A percentile compares a stretch with the other conserved stretches of the same genome.
These are phyloP conservation scores for Penicillium lagena DNA, from an alignment of 495 filamentous ascomycete genomes.

Conservation along the genomic window DNA sequence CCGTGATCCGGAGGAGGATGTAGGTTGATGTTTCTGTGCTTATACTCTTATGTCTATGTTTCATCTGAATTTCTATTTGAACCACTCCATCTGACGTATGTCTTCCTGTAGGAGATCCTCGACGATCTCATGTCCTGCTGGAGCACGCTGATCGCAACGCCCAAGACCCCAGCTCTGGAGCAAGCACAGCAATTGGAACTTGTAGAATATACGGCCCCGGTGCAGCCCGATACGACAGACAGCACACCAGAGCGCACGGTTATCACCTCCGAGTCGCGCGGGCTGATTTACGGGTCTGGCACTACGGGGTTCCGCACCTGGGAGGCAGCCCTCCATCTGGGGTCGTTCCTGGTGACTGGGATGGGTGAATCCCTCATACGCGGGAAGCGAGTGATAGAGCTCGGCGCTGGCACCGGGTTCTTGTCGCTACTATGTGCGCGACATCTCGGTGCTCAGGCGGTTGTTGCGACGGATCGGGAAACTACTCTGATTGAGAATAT, in stretches of 20 bases:
- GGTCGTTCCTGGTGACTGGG: slow-evolving; percentile 56
- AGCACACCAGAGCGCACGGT: slow-evolving; percentile 37
- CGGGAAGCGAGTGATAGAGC: slow-evolving; percentile 66
- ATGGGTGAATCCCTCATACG: slow-evolving; percentile 36
- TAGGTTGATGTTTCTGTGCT: slow-evolving; percentile 36
- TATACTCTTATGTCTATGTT: no score
- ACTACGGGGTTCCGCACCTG: slow-evolving; percentile 88
- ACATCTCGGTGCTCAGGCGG: slow-evolving; percentile 53
- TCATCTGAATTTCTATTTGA: not conserved
- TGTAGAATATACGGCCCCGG: slow-evolving; percentile 61
- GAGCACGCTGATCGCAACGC: slow-evolving; percentile 50
- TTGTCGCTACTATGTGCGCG: slow-evolving; percentile 76
- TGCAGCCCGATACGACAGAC: slow-evolving; percentile 12
- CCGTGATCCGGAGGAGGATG: slow-evolving; percentile 74
- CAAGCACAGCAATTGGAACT: slow-evolving; percentile 70
- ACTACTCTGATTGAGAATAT: slow-evolving; percentile 63
- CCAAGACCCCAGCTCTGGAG: slow-evolving; percentile 50
- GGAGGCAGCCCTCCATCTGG: slow-evolving; percentile 87
- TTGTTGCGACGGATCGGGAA: slow-evolving; percentile 79
- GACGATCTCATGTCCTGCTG: slow-evolving; percentile 63
- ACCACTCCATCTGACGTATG: slow-evolving; percentile 1
- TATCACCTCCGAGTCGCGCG: slow-evolving; percentile 56
- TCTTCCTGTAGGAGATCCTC: slow-evolving; percentile 57
- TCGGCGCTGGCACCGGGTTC: slow-evolving; percentile 86
- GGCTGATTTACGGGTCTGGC: slow-evolving; percentile 64